phyloP scores from a whole-genome alignment of 345 rosid species.

The Anacardium occidentale region DNA sequence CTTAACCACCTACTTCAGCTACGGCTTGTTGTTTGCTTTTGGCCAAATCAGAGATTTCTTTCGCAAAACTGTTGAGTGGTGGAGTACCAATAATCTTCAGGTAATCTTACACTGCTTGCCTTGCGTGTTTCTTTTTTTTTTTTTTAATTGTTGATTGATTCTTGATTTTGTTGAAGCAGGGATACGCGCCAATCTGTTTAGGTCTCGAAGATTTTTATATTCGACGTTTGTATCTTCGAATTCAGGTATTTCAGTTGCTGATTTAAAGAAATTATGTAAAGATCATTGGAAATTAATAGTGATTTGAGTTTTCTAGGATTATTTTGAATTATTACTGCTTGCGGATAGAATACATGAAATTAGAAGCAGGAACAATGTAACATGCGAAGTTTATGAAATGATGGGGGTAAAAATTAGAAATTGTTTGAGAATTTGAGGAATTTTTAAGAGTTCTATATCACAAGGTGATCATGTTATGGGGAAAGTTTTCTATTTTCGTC shows the following conservation, averaged over 20 bases:
- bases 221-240: slow-evolving; percentile 79
- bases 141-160: background rate
- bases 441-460: no score
- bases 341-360: background rate
- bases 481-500: background rate
- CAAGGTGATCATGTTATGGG: background rate
- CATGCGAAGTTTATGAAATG: background rate
- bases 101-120: slow-evolving; percentile 14
- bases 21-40: slow-evolving; percentile 69
- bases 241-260: slow-evolving; percentile 53
- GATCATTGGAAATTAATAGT: background rate
- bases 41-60: slow-evolving; percentile 83
- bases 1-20: slow-evolving; percentile 73
- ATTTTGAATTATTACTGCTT: background rate
- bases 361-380: background rate
- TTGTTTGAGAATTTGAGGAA: background rate
- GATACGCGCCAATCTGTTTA: slow-evolving; percentile 89
- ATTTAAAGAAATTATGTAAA: background rate
- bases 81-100: slow-evolving; percentile 55
- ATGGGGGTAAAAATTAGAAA: background rate
- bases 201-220: slow-evolving; percentile 90
- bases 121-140: background rate
- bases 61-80: slow-evolving; percentile 61
- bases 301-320: background rate
- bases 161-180: slow-evolving; percentile 35